Base-by-base conservation (phyloP, 1,284 basidiomycete species). In the Microbotryum scabiosae region DNA sequence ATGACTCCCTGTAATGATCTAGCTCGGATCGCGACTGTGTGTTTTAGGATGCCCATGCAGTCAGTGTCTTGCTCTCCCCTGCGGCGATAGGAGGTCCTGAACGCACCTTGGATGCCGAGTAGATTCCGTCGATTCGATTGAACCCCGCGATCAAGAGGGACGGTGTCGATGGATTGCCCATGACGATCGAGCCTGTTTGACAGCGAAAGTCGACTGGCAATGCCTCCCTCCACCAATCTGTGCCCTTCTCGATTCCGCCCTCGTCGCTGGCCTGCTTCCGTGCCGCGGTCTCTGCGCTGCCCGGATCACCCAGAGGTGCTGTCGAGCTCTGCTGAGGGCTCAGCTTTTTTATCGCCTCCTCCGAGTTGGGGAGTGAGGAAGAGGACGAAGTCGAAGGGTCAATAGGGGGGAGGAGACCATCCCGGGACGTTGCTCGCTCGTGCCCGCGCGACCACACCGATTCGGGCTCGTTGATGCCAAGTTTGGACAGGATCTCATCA, bases 91-190 rank as follows among this genome's bases (percentile, higher is more conserved):
- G 54, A 32, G 52, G 51, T 60, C 21, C 51, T 48, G 32, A 56
- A 55, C 80, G 57, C 64, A 88, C 87, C 71, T 84, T 82, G 18
- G 86, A 82, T 46, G 88, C 81, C 23, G 89, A 85, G 69, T 88
- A 88, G 1, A 84, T 86, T 26, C 91, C 91, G 45, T 83, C 78
- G 1, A 84, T 84, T 26, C 78, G 79, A 57, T 82, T 78, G 68
- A 91, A 91, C 72, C 90, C 87, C 1, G 83, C 82, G 21, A 93
- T 84, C 28, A 93, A 78, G 16, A 94, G 77, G 69, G 80, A 85
- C 0, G 87, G 85, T 0, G 89, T 92, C 0, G 90, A 88, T 25
- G 82, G 77, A 74, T 91, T 94, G 9, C 91, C 91, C 43, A 85
- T 81, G 12, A 87, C 82, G 50, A 96, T 82, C 14, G 85, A 85